Evolutionary conservation across 108 stramenopile species (phyloP).

Genomic region (Parietichytrium sp.): DNA sequence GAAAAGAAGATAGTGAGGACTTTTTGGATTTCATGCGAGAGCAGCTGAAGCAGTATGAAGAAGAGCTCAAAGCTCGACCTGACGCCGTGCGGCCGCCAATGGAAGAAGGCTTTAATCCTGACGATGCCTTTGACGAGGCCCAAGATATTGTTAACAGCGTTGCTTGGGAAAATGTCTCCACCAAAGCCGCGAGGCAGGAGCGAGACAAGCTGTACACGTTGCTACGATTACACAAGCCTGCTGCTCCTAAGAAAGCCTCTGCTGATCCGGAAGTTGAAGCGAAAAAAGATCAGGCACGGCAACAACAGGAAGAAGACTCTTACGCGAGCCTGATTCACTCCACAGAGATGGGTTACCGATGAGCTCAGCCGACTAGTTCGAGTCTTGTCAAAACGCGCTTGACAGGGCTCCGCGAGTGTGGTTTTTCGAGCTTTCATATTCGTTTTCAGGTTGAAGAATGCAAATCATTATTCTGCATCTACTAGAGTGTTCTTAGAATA

Average conservation of each 20-base stretch:
- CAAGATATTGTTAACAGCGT: neutral
- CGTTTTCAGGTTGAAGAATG: too few species aligned
- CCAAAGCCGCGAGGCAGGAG: neutral
- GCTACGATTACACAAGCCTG: conserved; percentile 9
- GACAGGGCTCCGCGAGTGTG: too few species aligned
- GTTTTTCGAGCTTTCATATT: too few species aligned
- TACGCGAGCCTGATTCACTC: conserved; percentile 27
- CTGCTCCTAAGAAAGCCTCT: neutral
- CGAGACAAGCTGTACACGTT: conserved; percentile 19
- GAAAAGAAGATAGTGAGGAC: neutral
- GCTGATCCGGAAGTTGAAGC: neutral
- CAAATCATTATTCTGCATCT: too few species aligned
- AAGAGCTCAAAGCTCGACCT: neutral
- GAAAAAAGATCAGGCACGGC: neutral
- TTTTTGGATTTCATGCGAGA: conserved; percentile 23
- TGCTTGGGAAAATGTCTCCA: neutral
- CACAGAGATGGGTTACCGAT: conserved; percentile 16
- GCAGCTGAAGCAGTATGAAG: neutral
- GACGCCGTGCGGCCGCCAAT: neutral
- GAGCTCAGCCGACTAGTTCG: too few species aligned
- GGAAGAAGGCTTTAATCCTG: neutral
- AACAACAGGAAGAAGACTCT: neutral
- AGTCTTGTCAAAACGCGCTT: too few species aligned
- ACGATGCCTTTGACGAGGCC: conserved; percentile 26
- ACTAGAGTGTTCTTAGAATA: too few species aligned